Percentiles rank a stretch among this genome's conserved stretches.
Evolutionary conservation across 129 eudicot species (phyloP).

Genomic region (Glebionis coronaria): DNA sequence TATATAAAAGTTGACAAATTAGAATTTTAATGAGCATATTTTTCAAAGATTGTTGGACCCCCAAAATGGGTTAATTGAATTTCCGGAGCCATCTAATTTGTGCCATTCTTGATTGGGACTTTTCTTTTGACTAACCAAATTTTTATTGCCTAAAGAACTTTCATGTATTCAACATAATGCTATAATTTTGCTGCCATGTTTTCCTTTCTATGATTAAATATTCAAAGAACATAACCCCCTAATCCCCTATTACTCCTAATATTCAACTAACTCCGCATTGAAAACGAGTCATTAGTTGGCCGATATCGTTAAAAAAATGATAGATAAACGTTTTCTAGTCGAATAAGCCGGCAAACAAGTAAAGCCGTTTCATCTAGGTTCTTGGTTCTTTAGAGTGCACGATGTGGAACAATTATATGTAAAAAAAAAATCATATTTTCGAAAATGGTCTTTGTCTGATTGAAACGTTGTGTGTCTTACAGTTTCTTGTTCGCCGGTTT

Average conservation of each 20-base stretch:
- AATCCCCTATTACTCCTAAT: neutral
- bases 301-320: neutral
- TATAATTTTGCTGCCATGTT: slow-evolving; percentile 9
- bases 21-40: slow-evolving; percentile 20
- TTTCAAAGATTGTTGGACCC: slow-evolving; percentile 41
- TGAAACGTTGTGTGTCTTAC: slow-evolving; percentile 5
- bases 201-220: neutral
- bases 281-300: neutral
- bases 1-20: slow-evolving; percentile 11
- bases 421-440: neutral
- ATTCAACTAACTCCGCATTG: neutral
- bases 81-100: slow-evolving; percentile 30
- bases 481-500: slow-evolving; percentile 31
- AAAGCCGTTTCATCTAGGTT: neutral
- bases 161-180: slow-evolving; percentile 16
- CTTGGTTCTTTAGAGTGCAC: neutral
- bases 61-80: slow-evolving; percentile 23
- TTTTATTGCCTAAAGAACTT: slow-evolving; percentile 12
- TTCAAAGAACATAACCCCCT: neutral
- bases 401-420: neutral
- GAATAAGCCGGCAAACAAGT: neutral
- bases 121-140: slow-evolving; percentile 28
- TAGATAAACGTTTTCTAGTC: neutral
- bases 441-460: neutral
- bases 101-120: slow-evolving; percentile 34